These are phyloP conservation scores for Dendrostoma leiphaemia DNA, from an alignment of 2,329 filamentous ascomycete species.

Conservation along the genomic window DNA sequence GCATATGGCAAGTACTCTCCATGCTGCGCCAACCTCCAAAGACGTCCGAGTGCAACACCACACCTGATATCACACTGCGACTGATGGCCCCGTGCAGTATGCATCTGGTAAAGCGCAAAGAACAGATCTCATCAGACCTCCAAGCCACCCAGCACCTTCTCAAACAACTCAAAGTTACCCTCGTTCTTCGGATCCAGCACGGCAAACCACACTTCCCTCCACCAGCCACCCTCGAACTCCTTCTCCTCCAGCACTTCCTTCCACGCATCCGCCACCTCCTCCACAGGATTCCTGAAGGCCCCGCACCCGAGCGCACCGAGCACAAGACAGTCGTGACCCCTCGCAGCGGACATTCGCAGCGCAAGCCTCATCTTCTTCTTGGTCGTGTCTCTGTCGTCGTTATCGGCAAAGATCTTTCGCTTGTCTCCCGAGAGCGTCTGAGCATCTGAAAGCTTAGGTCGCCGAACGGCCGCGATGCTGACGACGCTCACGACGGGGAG, in stretches of 20 bases:
- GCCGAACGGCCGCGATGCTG: constrained; percentile 53
- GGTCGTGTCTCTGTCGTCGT: constrained; percentile 47
- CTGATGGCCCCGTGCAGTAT: too few relatives aligned
- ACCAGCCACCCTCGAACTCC: constrained; percentile 64
- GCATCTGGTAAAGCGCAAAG: too few relatives aligned
- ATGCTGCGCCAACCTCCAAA: too few relatives aligned
- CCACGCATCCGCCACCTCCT: constrained; percentile 61
- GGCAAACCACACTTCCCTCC: constrained; percentile 63
- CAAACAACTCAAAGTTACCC: constrained; percentile 50
- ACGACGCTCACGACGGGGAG: constrained; percentile 58
- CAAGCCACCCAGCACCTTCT: constrained; percentile 34
- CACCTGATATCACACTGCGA: too few relatives aligned
- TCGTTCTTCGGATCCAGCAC: constrained; percentile 45
- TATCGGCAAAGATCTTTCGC: constrained; percentile 36
- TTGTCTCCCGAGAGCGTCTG: constrained; percentile 23
- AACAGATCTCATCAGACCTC: constrained; percentile 24
- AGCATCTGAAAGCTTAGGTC: constrained; percentile 31
- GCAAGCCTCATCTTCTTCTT: constrained; percentile 62
- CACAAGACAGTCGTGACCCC: constrained; percentile 57
- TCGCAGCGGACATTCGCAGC: constrained; percentile 54
- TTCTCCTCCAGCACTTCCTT: constrained; percentile 54
- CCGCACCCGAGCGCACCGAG: constrained; percentile 69
- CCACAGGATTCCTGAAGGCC: constrained; percentile 59
- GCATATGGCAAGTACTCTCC: too few relatives aligned
- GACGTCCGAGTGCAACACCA: too few relatives aligned